Base-by-base conservation (phyloP, 495 filamentous ascomycete species). In the Peziza echinospora region DNA sequence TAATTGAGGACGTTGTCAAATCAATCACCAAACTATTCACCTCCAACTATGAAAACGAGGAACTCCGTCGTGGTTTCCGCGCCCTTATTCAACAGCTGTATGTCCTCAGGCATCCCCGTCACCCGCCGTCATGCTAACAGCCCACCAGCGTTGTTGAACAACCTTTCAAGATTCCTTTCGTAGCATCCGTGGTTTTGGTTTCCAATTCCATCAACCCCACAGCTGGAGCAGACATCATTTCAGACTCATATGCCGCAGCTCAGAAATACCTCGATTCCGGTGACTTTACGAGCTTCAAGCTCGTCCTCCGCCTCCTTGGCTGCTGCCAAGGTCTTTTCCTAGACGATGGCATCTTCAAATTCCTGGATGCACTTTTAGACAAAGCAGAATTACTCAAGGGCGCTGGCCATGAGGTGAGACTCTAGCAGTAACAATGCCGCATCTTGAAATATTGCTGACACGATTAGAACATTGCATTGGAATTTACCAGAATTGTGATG, bases 401-500 rank as follows among this genome's bases (percentile, higher is more conserved):
- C 17, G 44, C 45, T 10, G 48, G 48, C 0, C 25, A 50, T 47
- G 48, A 50, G 44, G 48, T 50, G 6, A 22, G 48, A n/a, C n/a
- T n/a, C n/a, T n/a, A n/a, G n/a, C n/a, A n/a, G n/a, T n/a, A n/a
- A n/a, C n/a, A n/a, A n/a, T n/a, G n/a, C n/a, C 40, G 40, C 9
- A 11, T 13, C 19, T 13, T 2, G 45, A 3, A 3, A 2, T 19
- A 22, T 16, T 17, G 22, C 10, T 19, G 21, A 37, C 30, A 37
- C 9, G 10, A 47, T n/a, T 44, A 71, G 68, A 60, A 70, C 30
- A 58, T 71, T 49, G 82, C 84, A 2, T 68, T 99, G 25, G 89
- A 96, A 63, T 71, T 99, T 40, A 83, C 92, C 58, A 94, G 94
- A 63, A 82, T 94, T 52, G 91, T 94, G 47, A 72, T 94, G 30